A percentile compares a stretch with the other conserved stretches of the same genome.
These are phyloP conservation scores for Chaetomiaceae sp. DNA, from an alignment of 2,329 filamentous ascomycete genomes.

Conservation along the genomic window DNA sequence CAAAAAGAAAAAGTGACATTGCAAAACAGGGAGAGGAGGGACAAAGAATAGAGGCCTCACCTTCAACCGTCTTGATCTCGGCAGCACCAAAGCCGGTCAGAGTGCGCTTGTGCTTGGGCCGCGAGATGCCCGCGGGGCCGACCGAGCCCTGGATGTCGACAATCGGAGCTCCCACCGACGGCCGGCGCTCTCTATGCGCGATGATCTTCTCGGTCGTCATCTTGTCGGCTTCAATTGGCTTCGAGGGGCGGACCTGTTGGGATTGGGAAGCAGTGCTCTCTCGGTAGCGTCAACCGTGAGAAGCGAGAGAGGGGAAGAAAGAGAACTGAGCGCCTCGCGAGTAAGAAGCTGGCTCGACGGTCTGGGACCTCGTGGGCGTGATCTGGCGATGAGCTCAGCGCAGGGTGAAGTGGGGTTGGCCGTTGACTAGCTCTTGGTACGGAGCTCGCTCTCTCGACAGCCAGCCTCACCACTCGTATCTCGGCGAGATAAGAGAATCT, in stretches of 20 bases:
- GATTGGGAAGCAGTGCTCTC: no score
- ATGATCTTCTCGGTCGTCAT: conserved; percentile 34
- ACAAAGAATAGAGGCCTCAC: conserved; percentile 42
- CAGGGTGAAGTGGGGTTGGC: neutral
- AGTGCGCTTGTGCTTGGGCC: conserved; percentile 97
- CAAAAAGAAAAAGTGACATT: no score
- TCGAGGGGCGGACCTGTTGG: neutral
- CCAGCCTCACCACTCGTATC: neutral
- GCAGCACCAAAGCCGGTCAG: conserved; percentile 84
- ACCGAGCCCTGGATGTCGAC: conserved; percentile 82
- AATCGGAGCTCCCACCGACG: conserved; percentile 76
- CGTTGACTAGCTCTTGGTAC: neutral
- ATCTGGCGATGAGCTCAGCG: neutral
- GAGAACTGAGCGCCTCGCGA: no score
- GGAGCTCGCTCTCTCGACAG: neutral
- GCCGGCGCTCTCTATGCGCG: conserved; percentile 67
- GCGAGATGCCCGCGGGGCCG: conserved; percentile 74
- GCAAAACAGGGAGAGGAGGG: neutral
- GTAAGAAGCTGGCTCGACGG: no score
- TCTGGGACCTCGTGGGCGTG: neutral
- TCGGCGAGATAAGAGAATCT: neutral
- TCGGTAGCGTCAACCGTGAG: no score
- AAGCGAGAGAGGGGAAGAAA: no score
- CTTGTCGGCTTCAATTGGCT: neutral
- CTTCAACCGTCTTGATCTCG: conserved; percentile 93